Evolutionary conservation across 83 land plant species (phyloP).

Genomic region (Diphasiastrum complanatum): DNA sequence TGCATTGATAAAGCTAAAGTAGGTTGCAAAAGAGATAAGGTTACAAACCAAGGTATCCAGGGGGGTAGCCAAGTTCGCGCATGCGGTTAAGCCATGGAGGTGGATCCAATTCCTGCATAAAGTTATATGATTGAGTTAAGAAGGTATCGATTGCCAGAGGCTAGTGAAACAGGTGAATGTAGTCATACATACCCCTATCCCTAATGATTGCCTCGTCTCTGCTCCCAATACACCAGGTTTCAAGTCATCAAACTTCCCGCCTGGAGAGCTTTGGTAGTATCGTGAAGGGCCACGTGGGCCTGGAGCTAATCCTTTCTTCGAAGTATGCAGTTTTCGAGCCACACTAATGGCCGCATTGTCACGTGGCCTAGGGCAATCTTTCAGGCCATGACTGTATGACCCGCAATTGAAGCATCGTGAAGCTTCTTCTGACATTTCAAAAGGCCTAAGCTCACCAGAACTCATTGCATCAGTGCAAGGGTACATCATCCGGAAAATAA

Average conservation of each 20-base stretch:
- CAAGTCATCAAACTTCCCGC: constrained; percentile 76
- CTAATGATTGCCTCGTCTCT: constrained; percentile 63
- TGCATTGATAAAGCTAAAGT: neutral
- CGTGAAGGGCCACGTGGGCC: constrained; percentile 50
- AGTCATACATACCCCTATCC: constrained; percentile 53
- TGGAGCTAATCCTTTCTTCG: constrained; percentile 39
- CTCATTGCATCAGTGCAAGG: neutral
- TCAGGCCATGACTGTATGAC: constrained; percentile 76
- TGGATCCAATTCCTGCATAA: constrained; percentile 80
- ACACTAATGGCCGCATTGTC: constrained; percentile 63
- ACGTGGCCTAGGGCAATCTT: constrained; percentile 80
- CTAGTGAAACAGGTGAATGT: neutral
- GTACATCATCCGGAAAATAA: constrained; percentile 2
- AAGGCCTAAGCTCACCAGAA: constrained; percentile 18
- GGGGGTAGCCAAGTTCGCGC: constrained; percentile 89
- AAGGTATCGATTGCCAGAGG: constrained; percentile 3
- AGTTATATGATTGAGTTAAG: neutral
- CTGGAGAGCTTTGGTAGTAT: constrained; percentile 66
- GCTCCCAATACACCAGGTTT: constrained; percentile 63
- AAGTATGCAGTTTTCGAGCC: constrained; percentile 61
- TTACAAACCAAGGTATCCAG: constrained; percentile 60
- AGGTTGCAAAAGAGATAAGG: neutral
- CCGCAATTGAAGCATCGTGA: constrained; percentile 96
- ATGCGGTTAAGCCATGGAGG: constrained; percentile 91
- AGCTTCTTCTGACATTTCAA: constrained; percentile 35